Percentiles rank a stretch among this genome's conserved stretches.
phyloP scores from a whole-genome alignment of 495 filamentous ascomycete species.

The Penicillium turbatum region DNA sequence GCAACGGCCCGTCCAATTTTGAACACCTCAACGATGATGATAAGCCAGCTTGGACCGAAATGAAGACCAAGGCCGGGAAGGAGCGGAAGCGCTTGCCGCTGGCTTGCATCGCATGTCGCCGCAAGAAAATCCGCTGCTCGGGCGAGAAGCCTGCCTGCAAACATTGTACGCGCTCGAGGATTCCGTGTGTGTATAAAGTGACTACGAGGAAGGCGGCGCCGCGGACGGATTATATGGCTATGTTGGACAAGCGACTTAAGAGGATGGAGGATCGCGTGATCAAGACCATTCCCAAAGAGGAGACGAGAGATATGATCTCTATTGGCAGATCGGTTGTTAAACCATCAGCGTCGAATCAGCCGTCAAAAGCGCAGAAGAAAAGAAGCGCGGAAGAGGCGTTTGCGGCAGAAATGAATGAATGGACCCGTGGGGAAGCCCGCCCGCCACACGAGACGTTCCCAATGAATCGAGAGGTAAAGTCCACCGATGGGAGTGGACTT shows the following conservation, averaged over 20 bases:
- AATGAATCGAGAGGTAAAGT: constrained; percentile 55
- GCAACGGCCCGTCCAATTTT: constrained; percentile 51
- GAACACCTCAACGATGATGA: constrained; percentile 39
- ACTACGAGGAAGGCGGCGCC: constrained; percentile 94
- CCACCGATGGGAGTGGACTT: constrained; percentile 63
- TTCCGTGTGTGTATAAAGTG: constrained; percentile 98
- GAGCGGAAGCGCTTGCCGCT: constrained; percentile 89
- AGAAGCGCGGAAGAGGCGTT: constrained; percentile 86
- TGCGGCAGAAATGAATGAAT: constrained; percentile 73
- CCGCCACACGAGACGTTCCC: constrained; percentile 49
- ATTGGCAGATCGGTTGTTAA: constrained; percentile 76
- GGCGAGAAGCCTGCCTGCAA: constrained; percentile 97
- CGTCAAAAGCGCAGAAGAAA: constrained; percentile 67
- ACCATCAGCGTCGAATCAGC: constrained; percentile 61
- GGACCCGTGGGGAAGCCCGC: constrained; percentile 59
- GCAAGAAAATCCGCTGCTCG: constrained; percentile 98
- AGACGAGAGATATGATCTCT: constrained; percentile 52
- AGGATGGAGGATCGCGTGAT: constrained; percentile 98
- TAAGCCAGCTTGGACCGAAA: constrained; percentile 81
- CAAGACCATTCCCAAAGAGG: constrained; percentile 88
- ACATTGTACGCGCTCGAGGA: constrained; percentile 88
- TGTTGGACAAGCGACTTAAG: constrained; percentile 89
- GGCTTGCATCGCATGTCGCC: constrained; percentile 91
- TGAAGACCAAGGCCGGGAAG: constrained; percentile 98
- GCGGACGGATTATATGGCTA: constrained; percentile 97